Conservation (phyloP, 345 rosid genomes). For the Punica granatum region DNA sequence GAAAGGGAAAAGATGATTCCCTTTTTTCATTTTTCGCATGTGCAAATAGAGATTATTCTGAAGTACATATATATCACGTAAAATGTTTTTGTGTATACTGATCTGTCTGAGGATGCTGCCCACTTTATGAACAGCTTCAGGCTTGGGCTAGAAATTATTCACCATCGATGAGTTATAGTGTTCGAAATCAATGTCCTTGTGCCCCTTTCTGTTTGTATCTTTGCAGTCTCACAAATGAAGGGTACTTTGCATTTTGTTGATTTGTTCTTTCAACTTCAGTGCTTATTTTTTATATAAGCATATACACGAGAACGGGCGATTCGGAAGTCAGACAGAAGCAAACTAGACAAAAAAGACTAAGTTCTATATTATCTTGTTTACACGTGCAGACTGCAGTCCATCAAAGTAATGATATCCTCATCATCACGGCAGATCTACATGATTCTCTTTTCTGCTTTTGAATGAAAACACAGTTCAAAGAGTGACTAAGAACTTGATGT, state of each 20-base stretch:
- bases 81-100: not conserved
- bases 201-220: not conserved
- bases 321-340: not conserved
- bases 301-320: not conserved
- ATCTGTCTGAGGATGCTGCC: not conserved
- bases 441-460: not conserved
- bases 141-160: no score
- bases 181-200: not conserved
- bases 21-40: not conserved
- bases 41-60: not conserved
- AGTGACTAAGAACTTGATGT: slow-evolving; percentile 15
- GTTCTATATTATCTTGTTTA: not conserved
- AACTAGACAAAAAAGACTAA: not conserved
- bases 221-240: not conserved
- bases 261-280: not conserved
- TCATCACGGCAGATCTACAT: not conserved
- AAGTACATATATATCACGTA: not conserved
- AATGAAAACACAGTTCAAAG: slow-evolving; percentile 6
- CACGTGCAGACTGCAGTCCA: no score
- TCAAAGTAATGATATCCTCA: no score
- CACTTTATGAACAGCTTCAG: not conserved
- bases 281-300: not conserved
- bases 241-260: not conserved
- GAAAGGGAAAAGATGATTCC: not conserved
- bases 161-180: no score